phyloP scores from a whole-genome alignment of 2,329 filamentous ascomycete species.

The Cytospora leucostoma region DNA sequence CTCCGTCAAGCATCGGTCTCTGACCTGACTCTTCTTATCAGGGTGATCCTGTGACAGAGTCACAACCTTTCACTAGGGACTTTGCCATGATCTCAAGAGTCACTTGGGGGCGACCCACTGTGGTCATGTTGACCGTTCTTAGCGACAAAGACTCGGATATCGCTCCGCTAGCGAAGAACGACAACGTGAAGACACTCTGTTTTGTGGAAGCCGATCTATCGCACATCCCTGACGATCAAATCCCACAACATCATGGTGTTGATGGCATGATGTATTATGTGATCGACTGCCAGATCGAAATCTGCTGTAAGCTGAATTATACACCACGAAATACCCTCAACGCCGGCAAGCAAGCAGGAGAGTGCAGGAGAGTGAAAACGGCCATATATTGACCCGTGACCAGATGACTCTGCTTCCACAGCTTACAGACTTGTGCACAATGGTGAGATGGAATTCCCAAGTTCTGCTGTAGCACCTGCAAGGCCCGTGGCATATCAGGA shows the following conservation, averaged over 20 bases:
- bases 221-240: slow-evolving; percentile 9
- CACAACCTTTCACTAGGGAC: background rate
- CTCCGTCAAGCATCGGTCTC: too few relatives aligned
- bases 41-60: slow-evolving; percentile 11
- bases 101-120: slow-evolving; percentile 3
- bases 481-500: background rate
- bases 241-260: background rate
- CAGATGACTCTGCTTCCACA: background rate
- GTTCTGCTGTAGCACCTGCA: background rate
- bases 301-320: background rate
- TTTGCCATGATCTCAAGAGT: slow-evolving; percentile 12
- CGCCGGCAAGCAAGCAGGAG: background rate
- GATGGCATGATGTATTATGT: slow-evolving; percentile 17
- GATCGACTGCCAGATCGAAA: background rate
- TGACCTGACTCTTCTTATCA: background rate
- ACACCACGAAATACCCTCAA: background rate
- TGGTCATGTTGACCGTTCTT: slow-evolving; percentile 1
- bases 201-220: slow-evolving; percentile 13
- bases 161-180: slow-evolving; percentile 11
- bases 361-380: background rate
- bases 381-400: background rate
- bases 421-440: background rate
- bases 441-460: background rate
- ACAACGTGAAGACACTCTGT: slow-evolving; percentile 9
- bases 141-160: background rate